phyloP scores from a whole-genome alignment of 1,284 basidiomycete genomes.

The Leccinum fuscescens region DNA sequence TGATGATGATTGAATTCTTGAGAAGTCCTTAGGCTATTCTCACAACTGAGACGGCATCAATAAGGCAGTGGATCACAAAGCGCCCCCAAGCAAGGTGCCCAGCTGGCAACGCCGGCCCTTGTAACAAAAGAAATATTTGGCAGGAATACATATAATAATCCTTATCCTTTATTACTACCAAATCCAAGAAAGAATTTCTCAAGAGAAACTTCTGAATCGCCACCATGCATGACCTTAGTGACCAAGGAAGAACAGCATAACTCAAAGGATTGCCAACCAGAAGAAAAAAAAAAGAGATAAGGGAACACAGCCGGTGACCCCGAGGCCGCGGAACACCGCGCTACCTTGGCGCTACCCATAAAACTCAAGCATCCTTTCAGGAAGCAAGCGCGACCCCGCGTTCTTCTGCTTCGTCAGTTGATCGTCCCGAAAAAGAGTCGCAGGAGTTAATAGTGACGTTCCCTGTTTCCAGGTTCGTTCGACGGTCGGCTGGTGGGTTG shows the following conservation, averaged over 20 bases:
- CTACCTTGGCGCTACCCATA: slow-evolving; percentile 55
- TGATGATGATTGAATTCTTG: too few relatives aligned
- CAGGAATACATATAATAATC: not conserved
- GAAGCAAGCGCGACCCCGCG: slow-evolving; percentile 45
- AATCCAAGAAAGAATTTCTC: not conserved
- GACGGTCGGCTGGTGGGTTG: slow-evolving; percentile 46
- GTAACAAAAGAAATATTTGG: too few relatives aligned
- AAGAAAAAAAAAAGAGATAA: not conserved
- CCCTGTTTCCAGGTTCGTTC: slow-evolving; percentile 46
- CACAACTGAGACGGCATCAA: too few relatives aligned
- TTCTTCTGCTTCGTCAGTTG: slow-evolving; percentile 28
- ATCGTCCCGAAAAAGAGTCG: slow-evolving; percentile 32
- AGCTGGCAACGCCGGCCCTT: too few relatives aligned
- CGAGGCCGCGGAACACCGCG: slow-evolving; percentile 45
- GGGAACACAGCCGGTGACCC: slow-evolving; percentile 7
- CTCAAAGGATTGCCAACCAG: not conserved
- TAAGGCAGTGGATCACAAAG: too few relatives aligned
- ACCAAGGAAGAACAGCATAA: not conserved
- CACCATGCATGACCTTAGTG: not conserved
- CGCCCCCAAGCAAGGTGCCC: too few relatives aligned
- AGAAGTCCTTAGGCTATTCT: too few relatives aligned
- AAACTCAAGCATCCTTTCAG: slow-evolving; percentile 58
- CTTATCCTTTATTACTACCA: not conserved
- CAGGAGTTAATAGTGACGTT: slow-evolving; percentile 42
- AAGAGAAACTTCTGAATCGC: not conserved